Base-by-base conservation (phyloP, 108 stramenopile species). In the Cyclostephanos invisitatus region DNA sequence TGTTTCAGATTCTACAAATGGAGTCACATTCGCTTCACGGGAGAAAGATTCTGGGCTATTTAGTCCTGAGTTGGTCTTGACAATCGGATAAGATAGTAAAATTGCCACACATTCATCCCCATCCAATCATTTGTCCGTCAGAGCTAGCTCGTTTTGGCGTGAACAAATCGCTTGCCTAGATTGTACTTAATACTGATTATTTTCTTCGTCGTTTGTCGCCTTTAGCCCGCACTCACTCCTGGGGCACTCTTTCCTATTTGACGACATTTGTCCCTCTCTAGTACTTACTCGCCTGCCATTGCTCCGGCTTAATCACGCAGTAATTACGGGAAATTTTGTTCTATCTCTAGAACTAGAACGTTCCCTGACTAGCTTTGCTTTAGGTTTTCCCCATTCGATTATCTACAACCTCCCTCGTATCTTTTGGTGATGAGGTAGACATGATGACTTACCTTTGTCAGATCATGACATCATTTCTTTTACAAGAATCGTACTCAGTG, bases 41-140 rank as follows among this genome's bases (percentile, higher is more conserved):
- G 58, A 59, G 29, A 59, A 29, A 17, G n/a, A 59, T 59, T 11
- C 7, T 37, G 58, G 58, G 29, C 11, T 22, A 32, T 32, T 35
- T 15, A 59, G 58, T 59, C 58, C 58, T 35, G 58, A 59, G 58
- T 35, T 59, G 58, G 58, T 59, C 6, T 7, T 59, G 25, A 59
- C 58, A 35, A 12, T 35, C 9, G 29, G 0, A 15, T 21, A 27
- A 35, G 58, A 11, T 29, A 32, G 1, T 37, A 29, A 6, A 7
- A 59, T 32, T 35, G 32, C 25, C 53, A 27, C 53, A 54, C 24
- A 54, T 1, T 1, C 22, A 27, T 12, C 22, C 11, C 6, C 0
- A 27, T 25, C 53, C 12, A 46, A 46, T 46, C 44, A 3, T 46
- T 9, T 20, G 0, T 54, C 22, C 4, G 53, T 54, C 2, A 54